Evolutionary conservation across 495 filamentous ascomycete species (phyloP), one percentile per base, ranked within the genome.

Genomic region (Copromyces sp.): DNA sequence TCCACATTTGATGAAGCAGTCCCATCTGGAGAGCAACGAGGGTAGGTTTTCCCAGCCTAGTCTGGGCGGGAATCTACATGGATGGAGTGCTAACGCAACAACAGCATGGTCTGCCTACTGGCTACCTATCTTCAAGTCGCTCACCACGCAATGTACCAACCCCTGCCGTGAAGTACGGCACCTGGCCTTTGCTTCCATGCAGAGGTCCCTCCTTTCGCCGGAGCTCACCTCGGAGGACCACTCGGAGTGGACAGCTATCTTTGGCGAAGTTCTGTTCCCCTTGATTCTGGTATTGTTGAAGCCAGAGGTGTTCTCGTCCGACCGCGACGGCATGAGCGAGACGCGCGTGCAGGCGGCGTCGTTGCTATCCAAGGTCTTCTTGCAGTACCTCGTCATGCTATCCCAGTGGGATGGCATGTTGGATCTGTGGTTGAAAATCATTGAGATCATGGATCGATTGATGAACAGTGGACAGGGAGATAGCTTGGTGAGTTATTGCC

Each of bases 401-500:
- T 90, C 90, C 9, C 91, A 94, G 73, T 92, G 91, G 87, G 91
- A 94, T 24, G 94, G 92, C n/a, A 93, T 98, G 92, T 83, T 98
- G 47, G 92, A 94, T 80, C 86, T 98, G 7, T 99, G 95, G 95
- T 80, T 95, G 20, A 90, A 89, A 80, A 97, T 98, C 69, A 85
- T 99, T 77, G 93, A 95, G 80, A 93, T 98, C 70, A 94, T 98
- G 86, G 95, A 98, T 77, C 87, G 95, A 38, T 86, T 99, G 76
- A 97, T 98, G 91, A 97, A 97, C 80, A 96, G 93, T 76, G 95
- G 95, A 4, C 94, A 97, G 80, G 92, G 93, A 14, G 93, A 97
- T 77, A 94, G 90, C 76, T 82, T 97, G 78, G 93, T 95, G 87
- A 81, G 91, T 29, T 85, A 42, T 29, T 29, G 40, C 41, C 11